Evolutionary conservation across 148 eudicot species (phyloP), one percentile per base, ranked within the genome.

Genomic region (Arbutus unedo): DNA sequence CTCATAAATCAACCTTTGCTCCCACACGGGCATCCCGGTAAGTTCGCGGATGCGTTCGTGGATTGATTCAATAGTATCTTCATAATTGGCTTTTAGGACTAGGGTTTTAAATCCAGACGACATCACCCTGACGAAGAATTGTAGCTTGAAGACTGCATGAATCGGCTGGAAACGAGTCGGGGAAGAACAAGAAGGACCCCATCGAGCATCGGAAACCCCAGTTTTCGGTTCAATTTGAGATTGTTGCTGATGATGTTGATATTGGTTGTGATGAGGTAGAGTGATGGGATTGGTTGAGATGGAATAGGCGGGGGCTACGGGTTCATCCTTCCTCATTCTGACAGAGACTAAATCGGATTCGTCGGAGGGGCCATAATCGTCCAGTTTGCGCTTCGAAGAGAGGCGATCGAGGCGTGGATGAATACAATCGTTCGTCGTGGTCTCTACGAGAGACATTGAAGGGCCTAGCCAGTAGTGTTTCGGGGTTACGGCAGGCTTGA

Each of bases 111-210:
- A 79, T 0, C 70, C 85, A 0, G 91, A 66, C 16, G 71, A 88
- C 14, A 91, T 73, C 83, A 84, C 78, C 18, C 87, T 86, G 5
- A 96, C 98, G 5, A 96, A 93, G 82, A 96, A 94, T 13, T 89
- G 94, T 4, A 89, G 31, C 15, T 25, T 48, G 3, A 77, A 21
- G 19, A 41, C 74, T 3, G 79, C 47, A 18, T 21, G 45, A 10
- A 79, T 47, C n/a, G 76, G 43, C 44, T 21, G 79, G n/a, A 54
- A 23, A 21, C n/a, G 60, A 3, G 50, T 19, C 5, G 6, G 21
- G 43, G 71, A 79, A 62, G 71, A 49, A 8, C 16, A 80, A 21
- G 74, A 16, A 2, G 50, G 38, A 31, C 38, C 38, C 38, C 38
- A 77, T 55, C 19, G 80, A 41, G 38, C 70, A 53, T n/a, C 19